Percentiles rank a stretch among this genome's conserved stretches.
Conservation (phyloP, 2,329 filamentous ascomycete species). For the Fusarium fracticaudum region DNA sequence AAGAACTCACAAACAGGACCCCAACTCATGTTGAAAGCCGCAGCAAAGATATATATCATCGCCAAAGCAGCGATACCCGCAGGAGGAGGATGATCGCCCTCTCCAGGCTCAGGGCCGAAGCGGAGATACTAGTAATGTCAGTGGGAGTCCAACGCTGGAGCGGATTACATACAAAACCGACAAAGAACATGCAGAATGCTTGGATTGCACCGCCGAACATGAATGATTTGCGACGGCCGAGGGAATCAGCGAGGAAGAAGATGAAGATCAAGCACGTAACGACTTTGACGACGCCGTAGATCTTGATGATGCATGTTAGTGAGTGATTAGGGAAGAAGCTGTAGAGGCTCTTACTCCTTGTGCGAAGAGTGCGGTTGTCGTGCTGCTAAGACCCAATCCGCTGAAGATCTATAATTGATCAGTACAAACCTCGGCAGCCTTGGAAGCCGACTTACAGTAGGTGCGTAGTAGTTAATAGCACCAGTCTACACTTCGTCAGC, state of each 20-base stretch:
- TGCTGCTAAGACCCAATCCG: constrained; percentile 62
- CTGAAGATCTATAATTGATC: constrained; percentile 59
- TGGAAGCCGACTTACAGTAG: constrained; percentile 45
- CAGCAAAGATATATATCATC: constrained; percentile 71
- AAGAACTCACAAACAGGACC: constrained; percentile 66
- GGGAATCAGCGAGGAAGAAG: constrained; percentile 69
- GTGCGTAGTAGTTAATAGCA: constrained; percentile 67
- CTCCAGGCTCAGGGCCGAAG: constrained; percentile 50
- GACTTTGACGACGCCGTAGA: constrained; percentile 74
- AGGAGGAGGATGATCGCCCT: constrained; percentile 49
- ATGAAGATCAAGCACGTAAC: constrained; percentile 68
- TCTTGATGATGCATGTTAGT: neutral
- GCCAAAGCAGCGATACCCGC: constrained; percentile 64
- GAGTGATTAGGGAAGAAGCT: rapidly evolving
- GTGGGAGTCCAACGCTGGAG: rapidly evolving
- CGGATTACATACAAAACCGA: constrained; percentile 55
- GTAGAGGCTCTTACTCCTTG: constrained; percentile 61
- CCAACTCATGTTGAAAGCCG: constrained; percentile 71
- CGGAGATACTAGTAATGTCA: constrained; percentile 57
- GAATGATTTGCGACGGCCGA: constrained; percentile 62
- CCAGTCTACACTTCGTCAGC: constrained; percentile 26
- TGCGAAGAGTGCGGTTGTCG: constrained; percentile 68
- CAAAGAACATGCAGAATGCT: constrained; percentile 63
- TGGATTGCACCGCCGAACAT: constrained; percentile 42
- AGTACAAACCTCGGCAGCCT: rapidly evolving